A percentile compares a stretch with the other conserved stretches of the same genome.
These are phyloP conservation scores for Debaryomycetaceae sp. DNA, from an alignment of 1,139 yeast species.

Conservation along the genomic window DNA sequence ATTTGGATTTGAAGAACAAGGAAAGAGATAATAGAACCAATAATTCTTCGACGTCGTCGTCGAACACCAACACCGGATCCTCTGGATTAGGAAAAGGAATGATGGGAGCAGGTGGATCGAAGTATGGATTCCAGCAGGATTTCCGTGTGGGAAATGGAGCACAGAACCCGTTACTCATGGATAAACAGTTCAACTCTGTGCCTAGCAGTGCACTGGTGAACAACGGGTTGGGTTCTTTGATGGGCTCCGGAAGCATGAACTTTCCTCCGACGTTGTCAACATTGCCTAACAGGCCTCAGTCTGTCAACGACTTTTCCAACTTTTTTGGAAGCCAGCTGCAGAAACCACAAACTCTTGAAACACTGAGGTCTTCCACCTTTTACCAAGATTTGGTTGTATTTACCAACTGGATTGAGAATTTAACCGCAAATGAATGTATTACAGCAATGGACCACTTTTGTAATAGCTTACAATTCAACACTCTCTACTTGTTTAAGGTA, in stretches of 20 bases:
- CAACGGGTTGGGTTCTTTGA: constrained; percentile 4
- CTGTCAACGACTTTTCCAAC: constrained; percentile 40
- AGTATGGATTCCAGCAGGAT: constrained; percentile 18
- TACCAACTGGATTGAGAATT: constrained; percentile 57
- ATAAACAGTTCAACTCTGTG: constrained; percentile 19
- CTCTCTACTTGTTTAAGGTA: constrained; percentile 42
- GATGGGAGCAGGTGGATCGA: constrained; percentile 22
- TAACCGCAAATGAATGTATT: constrained; percentile 55
- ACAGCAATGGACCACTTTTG: constrained; percentile 59
- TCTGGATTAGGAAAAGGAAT: constrained; percentile 14
- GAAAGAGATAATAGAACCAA: constrained; percentile 6
- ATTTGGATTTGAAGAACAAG: constrained; percentile 35
- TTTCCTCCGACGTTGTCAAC: constrained; percentile 21
- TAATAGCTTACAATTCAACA: constrained; percentile 48
- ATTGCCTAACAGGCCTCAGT: constrained; percentile 42
- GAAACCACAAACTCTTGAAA: constrained; percentile 7
- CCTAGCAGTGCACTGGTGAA: constrained; percentile 7
- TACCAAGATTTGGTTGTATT: constrained; percentile 48
- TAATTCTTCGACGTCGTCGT: constrained; percentile 6
- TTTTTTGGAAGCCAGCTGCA: constrained; percentile 21
- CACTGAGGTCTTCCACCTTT: constrained; percentile 20
- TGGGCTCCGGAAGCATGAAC: constrained; percentile 6
- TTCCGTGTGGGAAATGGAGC: constrained; percentile 11
- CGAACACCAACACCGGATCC: constrained; percentile 2
- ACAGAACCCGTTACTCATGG: constrained; percentile 14